These are phyloP conservation scores for Epichloe sylvatica DNA, from an alignment of 2,329 filamentous ascomycete species.

Conservation along the genomic window DNA sequence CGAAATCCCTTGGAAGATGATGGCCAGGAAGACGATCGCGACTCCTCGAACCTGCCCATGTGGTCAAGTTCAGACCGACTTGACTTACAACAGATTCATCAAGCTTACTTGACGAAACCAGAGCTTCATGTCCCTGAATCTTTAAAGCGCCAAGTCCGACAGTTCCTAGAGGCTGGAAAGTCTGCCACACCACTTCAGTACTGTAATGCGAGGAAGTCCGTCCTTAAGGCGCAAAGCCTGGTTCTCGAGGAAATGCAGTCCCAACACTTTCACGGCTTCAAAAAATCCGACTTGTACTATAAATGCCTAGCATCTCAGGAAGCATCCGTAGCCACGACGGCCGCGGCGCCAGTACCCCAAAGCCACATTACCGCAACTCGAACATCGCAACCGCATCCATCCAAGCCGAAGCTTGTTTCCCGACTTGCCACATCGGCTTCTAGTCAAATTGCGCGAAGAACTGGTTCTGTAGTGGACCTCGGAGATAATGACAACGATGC, in stretches of 20 bases:
- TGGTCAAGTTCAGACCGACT: constrained; percentile 77
- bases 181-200: constrained; percentile 70
- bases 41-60: constrained; percentile 45
- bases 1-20: constrained; percentile 83
- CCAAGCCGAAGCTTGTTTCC: constrained; percentile 29
- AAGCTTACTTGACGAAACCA: constrained; percentile 70
- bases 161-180: constrained; percentile 67
- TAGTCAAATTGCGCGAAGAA: constrained; percentile 25
- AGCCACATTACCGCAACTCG: constrained; percentile 12
- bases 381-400: constrained; percentile 25
- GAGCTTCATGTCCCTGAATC: constrained; percentile 65
- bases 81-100: constrained; percentile 82
- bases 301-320: constrained; percentile 90
- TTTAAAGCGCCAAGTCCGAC: constrained; percentile 54
- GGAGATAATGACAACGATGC: constrained; percentile 20
- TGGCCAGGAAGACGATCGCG: constrained; percentile 47
- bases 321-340: constrained; percentile 17
- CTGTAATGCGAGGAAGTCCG: constrained; percentile 63
- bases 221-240: constrained; percentile 68
- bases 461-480: constrained; percentile 36
- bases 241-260: constrained; percentile 76
- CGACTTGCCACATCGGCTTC: constrained; percentile 26
- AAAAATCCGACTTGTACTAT: constrained; percentile 85
- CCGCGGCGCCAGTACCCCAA: constrained; percentile 3
- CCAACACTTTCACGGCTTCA: constrained; percentile 71